These are phyloP conservation scores for Trichoderma simmonsii DNA, from an alignment of 2,329 filamentous ascomycete species.

Conservation along the genomic window DNA sequence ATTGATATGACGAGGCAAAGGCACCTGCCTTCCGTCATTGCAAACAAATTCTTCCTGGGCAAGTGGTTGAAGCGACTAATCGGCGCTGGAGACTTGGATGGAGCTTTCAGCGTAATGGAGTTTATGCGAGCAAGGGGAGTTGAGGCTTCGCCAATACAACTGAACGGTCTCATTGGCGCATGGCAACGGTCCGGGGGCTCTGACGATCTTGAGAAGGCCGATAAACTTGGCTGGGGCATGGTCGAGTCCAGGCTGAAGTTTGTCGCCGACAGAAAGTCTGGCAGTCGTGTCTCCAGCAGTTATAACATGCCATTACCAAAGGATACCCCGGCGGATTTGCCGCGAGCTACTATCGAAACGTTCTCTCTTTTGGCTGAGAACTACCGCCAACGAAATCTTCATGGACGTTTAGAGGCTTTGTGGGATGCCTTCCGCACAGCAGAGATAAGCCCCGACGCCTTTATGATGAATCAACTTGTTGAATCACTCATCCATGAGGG, in stretches of 20 bases:
- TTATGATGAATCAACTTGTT: constrained; percentile 77
- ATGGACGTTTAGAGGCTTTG: constrained; percentile 56
- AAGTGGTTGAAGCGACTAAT: constrained; percentile 88
- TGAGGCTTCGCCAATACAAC: constrained; percentile 66
- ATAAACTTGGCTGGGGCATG: constrained; percentile 73
- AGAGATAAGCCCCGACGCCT: constrained; percentile 65
- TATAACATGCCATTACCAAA: not conserved
- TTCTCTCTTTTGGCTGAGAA: constrained; percentile 72
- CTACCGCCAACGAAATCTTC: constrained; percentile 62
- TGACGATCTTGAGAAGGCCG: constrained; percentile 57
- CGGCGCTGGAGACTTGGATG: constrained; percentile 65
- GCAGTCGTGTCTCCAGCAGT: not conserved
- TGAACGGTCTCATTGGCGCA: constrained; percentile 78
- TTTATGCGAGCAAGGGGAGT: constrained; percentile 71
- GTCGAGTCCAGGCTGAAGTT: constrained; percentile 64
- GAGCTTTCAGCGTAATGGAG: constrained; percentile 68
- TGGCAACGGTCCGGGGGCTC: constrained; percentile 65
- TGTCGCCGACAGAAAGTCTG: constrained; percentile 46
- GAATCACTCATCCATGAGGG: constrained; percentile 62
- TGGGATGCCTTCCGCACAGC: constrained; percentile 61
- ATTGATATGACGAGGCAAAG: constrained; percentile 46
- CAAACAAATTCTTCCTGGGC: constrained; percentile 78
- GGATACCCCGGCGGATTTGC: constrained; percentile 27
- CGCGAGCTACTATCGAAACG: constrained; percentile 69
- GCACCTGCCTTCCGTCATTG: constrained; percentile 47